Base-by-base conservation (phyloP, 176 grass and related monocot genomes). In the Oropetium thomaeum region DNA sequence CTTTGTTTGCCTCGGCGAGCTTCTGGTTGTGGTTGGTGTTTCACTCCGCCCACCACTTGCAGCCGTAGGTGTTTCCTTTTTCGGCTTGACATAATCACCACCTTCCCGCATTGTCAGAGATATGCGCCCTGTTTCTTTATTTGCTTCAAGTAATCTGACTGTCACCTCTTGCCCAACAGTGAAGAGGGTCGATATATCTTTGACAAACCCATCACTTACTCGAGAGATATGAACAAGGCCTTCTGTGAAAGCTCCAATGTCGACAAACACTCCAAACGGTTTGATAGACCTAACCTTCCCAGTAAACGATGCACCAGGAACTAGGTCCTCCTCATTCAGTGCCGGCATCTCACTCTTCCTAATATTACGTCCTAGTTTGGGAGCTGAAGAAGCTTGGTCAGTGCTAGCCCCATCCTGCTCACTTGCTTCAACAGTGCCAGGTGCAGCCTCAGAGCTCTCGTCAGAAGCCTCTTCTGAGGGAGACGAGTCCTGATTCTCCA, bases 191-290 rank as follows among this genome's bases (percentile, higher is more conserved):
- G 89, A 83, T 74, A 99, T 90, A 80, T 99, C 96, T 79, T 99
- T 85, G 6, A 99, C 82, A 73, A 82, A 99, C 13, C 78, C 85
- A 29, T 89, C 87, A 60, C 96, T 99, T 68, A 92, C 76, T 84
- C 85, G 70, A 27, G 96, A 99, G 78, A 99, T 86, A 76, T 95
- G 96, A 26, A 99, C 96, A 79, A 95, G 79, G 39, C 96, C 96
- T 69, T 99, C 89, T 16, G 82, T 90, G 78, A 88, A 99, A 29
- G 89, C 87, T 17, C 96, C 96, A 62, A 99, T 81, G 63, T 99
- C 92, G 61, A 95, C 92, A 69, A 99, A 99, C 68, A 85, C 43
- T 67, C 96, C 96, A 77, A 99, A 99, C 67, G 92, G 91, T 51
- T 92, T 88, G 75, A 99, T 88, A 39, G 96, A 95, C 64, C 87